phyloP scores from a whole-genome alignment of 1,139 yeast species.

The Yamadazyma spencermartinsiae region DNA sequence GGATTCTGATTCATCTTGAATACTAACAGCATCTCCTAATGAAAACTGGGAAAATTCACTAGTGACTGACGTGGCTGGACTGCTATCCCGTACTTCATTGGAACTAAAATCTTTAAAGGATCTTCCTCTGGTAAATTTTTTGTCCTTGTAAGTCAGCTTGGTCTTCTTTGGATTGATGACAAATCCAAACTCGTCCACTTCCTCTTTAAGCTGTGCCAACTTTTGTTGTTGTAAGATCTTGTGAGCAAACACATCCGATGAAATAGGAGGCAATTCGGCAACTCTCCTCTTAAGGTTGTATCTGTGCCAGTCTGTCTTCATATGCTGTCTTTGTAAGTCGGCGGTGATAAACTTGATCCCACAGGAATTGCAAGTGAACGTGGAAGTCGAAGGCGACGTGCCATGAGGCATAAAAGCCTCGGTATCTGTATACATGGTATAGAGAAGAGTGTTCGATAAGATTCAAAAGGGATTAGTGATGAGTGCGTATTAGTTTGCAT shows the following conservation, averaged over 20 bases:
- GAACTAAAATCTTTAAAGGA: not conserved
- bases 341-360: constrained; percentile 74
- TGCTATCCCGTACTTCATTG: constrained; percentile 32
- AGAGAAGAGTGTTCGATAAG: not conserved
- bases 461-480: too few relatives aligned
- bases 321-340: constrained; percentile 81
- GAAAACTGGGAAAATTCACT: constrained; percentile 68
- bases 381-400: constrained; percentile 33
- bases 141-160: constrained; percentile 9
- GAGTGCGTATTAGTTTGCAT: too few relatives aligned
- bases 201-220: constrained; percentile 31
- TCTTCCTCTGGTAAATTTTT: constrained; percentile 11
- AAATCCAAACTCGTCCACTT: constrained; percentile 71
- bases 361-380: constrained; percentile 86
- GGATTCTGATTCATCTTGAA: constrained; percentile 39
- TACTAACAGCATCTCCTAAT: constrained; percentile 49
- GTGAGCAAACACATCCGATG: constrained; percentile 80
- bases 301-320: constrained; percentile 97
- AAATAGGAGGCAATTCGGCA: constrained; percentile 76
- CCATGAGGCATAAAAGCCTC: constrained; percentile 28
- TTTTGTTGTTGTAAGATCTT: constrained; percentile 49
- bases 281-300: constrained; percentile 91
- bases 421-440: not conserved
- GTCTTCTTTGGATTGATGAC: constrained; percentile 28
- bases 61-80: constrained; percentile 56